Base-by-base conservation (phyloP, 495 filamentous ascomycete genomes). In the Tirmania nivea region DNA sequence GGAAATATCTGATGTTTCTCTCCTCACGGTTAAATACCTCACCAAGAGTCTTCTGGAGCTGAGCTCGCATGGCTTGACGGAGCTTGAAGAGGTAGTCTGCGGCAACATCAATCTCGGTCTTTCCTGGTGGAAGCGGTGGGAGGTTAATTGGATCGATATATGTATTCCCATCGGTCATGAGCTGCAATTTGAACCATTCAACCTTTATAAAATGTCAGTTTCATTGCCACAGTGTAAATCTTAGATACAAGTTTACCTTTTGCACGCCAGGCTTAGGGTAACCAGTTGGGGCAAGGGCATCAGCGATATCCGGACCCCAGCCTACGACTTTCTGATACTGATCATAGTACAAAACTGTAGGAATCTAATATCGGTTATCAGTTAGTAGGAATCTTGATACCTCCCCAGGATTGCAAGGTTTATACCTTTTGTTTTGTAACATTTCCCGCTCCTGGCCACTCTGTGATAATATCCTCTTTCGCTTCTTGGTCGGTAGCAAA, bases 81-180 rank as follows among this genome's bases (percentile, higher is more conserved):
- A 85, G 67, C 63, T 85, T 83, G 71, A 84, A 84, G 42, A 86
- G 78, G 61, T 84, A 85, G 64, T 84, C 81, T 55, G 81, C 81
- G 20, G 81, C 81, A 50, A 85, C 81, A 68, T 85, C 81, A 64
- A 85, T 82, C 63, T 84, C 81, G 8, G 80, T 83, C 66, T 85
- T 85, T 56, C 81, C 81, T 16, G 81, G 79, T 34, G 81, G 81
- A 31, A 84, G 77, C 47, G 81, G 79, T 35, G 81, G 81, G 42
- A 85, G 72, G 67, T 85, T 85, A 69, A 84, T 84, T 35, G 80
- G 82, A 56, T 86, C 82, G 56, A 86, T 84, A 63, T 86, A 86
- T 4, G 81, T 86, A 63, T 84, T 85, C 52, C 81, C 81, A 16
- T 78, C 82, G 16, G 84, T 72, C 81, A 86, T 86, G 54, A 86